phyloP scores from a whole-genome alignment of 352 stramenopile species.

The Phytophthora sansomeana region DNA sequence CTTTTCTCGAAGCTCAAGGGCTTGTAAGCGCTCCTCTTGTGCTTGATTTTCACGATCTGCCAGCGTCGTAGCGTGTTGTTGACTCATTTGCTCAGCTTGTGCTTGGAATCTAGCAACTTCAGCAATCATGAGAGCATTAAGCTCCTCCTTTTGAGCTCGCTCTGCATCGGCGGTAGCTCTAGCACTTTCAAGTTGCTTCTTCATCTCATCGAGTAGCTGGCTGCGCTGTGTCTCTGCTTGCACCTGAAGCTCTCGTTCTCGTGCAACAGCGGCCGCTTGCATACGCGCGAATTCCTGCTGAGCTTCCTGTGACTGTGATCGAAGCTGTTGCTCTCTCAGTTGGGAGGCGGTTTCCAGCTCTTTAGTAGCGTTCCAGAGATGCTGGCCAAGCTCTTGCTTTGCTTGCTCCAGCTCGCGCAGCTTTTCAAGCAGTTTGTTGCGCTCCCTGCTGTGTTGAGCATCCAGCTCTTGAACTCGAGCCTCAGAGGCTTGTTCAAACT shows the following conservation, averaged over 20 bases:
- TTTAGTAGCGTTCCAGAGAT: constrained; percentile 69
- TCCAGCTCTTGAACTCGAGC: constrained; percentile 18
- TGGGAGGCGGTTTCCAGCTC: constrained; percentile 47
- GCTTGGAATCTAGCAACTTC: constrained; percentile 58
- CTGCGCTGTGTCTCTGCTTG: constrained; percentile 54
- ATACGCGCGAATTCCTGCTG: constrained; percentile 41
- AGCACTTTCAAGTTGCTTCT: constrained; percentile 47
- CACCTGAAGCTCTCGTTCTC: constrained; percentile 50
- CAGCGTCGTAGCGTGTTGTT: constrained; percentile 27
- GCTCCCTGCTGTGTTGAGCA: constrained; percentile 4
- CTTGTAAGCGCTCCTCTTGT: constrained; percentile 37
- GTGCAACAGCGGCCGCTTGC: constrained; percentile 30
- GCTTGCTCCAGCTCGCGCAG: constrained; percentile 29
- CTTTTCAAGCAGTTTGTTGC: constrained; percentile 22
- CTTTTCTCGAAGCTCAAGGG: constrained; percentile 42
- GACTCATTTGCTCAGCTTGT: constrained; percentile 44
- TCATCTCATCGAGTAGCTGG: constrained; percentile 46
- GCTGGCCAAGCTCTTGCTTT: constrained; percentile 68
- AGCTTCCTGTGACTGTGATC: constrained; percentile 25
- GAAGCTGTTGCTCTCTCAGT: constrained; percentile 37
- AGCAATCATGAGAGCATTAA: constrained; percentile 62
- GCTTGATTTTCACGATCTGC: constrained; percentile 27
- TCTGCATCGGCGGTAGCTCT: constrained; percentile 47
- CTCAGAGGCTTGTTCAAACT: constrained; percentile 23
- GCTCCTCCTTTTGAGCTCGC: constrained; percentile 68